Conservation (phyloP, 805 yeast genomes). For the Metschnikowia similis region DNA sequence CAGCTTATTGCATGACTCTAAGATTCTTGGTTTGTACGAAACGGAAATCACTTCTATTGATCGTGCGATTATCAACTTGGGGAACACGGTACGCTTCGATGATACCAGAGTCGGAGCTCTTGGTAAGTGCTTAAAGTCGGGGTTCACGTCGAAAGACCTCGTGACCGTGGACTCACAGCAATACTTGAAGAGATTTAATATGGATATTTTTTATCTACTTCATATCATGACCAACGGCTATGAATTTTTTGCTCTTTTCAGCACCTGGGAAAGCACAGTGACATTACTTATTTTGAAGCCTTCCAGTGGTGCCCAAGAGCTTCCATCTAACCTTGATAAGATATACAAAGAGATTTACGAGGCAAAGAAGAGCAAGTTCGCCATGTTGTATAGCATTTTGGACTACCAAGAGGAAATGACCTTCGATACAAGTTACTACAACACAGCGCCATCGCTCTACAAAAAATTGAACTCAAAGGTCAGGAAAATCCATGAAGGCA, state of each 20-base stretch:
- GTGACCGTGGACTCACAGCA: slow-evolving; percentile 43
- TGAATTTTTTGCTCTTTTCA: slow-evolving; percentile 66
- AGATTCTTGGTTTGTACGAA: slow-evolving; percentile 71
- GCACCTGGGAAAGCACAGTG: slow-evolving; percentile 54
- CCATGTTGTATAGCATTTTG: slow-evolving; percentile 43
- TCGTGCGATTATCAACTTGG: slow-evolving; percentile 74
- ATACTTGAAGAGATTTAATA: slow-evolving; percentile 52
- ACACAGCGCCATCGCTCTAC: slow-evolving; percentile 51
- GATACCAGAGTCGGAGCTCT: slow-evolving; percentile 73
- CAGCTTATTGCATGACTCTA: slow-evolving; percentile 59
- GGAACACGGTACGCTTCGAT: slow-evolving; percentile 67
- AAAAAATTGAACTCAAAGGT: slow-evolving; percentile 54
- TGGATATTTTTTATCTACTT: slow-evolving; percentile 59
- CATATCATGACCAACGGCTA: slow-evolving; percentile 73
- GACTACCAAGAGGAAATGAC: slow-evolving; percentile 48
- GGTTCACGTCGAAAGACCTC: slow-evolving; percentile 65
- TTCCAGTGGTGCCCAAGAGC: slow-evolving; percentile 57
- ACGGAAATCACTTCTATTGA: slow-evolving; percentile 62
- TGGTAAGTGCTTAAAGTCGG: slow-evolving; percentile 80
- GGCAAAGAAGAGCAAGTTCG: slow-evolving; percentile 43
- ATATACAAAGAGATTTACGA: slow-evolving; percentile 52
- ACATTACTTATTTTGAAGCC: slow-evolving; percentile 64
- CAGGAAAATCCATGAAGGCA: slow-evolving; percentile 51
- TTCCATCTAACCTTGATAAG: slow-evolving; percentile 51
- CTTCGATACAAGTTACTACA: slow-evolving; percentile 54